These are phyloP conservation scores for Teratosphaeria pseudoeucalypti DNA, from an alignment of 2,329 filamentous ascomycete species.

Conservation along the genomic window DNA sequence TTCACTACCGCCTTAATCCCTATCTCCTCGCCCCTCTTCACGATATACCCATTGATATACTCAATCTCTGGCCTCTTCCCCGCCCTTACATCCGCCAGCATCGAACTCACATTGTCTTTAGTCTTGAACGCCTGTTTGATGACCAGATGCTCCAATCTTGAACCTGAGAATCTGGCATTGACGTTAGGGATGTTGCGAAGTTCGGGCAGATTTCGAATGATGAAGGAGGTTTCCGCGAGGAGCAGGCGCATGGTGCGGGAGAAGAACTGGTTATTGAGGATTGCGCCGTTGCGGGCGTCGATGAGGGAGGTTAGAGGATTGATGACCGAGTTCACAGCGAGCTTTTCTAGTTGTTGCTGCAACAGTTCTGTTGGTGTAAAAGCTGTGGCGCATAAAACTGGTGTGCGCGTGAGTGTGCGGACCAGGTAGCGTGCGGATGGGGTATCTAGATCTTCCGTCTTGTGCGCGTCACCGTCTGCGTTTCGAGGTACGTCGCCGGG, in stretches of 20 bases:
- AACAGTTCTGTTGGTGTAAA: conserved; percentile 54
- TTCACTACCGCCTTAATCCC: conserved; percentile 65
- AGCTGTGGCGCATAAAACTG: conserved; percentile 50
- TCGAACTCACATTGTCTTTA: conserved; percentile 50
- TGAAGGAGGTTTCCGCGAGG: conserved; percentile 60
- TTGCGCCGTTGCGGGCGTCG: conserved; percentile 61
- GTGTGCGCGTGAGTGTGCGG: conserved; percentile 51
- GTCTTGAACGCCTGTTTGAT: conserved; percentile 45
- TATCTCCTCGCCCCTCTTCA: conserved; percentile 59
- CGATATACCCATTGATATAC: conserved; percentile 81
- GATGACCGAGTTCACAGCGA: conserved; percentile 65
- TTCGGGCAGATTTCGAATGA: conserved; percentile 68
- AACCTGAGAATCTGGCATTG: conserved; percentile 47
- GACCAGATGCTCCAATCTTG: conserved; percentile 52
- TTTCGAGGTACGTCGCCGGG: conserved; percentile 25
- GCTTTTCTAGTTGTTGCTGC: conserved; percentile 63
- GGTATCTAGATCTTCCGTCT: conserved; percentile 22
- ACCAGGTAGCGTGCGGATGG: conserved; percentile 50
- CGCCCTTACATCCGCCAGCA: conserved; percentile 54
- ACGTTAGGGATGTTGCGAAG: conserved; percentile 51
- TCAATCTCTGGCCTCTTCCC: conserved; percentile 64
- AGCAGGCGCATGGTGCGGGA: conserved; percentile 59
- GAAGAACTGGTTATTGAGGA: conserved; percentile 57
- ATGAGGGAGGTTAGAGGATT: conserved; percentile 74
- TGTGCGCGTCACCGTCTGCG: neutral